Evolutionary conservation across 2,329 filamentous ascomycete species (phyloP).

Genomic region (Fusarium xyrophilum): DNA sequence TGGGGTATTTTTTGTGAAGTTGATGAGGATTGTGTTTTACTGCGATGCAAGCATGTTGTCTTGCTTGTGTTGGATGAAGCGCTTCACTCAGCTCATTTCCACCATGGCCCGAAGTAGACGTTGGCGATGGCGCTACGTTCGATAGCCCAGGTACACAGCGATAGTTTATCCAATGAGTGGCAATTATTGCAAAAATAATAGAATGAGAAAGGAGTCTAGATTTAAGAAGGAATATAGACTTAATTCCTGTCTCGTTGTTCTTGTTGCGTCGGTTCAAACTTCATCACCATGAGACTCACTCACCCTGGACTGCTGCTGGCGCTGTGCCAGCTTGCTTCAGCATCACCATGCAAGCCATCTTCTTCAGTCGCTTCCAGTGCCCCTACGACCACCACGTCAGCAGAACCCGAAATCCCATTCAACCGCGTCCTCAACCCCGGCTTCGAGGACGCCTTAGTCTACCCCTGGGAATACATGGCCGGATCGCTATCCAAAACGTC

Average conservation of each 20-base stretch:
- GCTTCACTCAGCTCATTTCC: background rate
- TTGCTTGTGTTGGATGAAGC: background rate
- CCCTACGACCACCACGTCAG: background rate
- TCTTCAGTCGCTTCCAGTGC: background rate
- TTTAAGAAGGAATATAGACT: background rate
- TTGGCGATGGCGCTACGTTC: background rate
- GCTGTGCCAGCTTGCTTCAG: background rate
- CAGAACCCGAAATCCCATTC: background rate
- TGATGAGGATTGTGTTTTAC: constrained; percentile 44
- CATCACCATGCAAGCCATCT: background rate
- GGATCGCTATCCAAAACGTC: background rate
- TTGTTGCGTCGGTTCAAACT: background rate
- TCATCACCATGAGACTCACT: background rate
- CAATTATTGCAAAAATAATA: background rate
- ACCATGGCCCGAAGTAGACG: fast-evolving
- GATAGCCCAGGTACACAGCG: background rate
- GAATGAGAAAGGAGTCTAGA: background rate
- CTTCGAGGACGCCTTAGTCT: fast-evolving
- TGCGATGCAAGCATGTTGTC: background rate
- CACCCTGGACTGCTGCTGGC: background rate
- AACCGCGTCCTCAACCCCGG: background rate
- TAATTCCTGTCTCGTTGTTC: background rate
- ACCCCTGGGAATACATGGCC: background rate
- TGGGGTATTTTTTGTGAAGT: background rate
- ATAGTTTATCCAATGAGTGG: background rate